Conservation (phyloP, 2,329 filamentous ascomycete genomes). For the Sporothrix protearum region DNA sequence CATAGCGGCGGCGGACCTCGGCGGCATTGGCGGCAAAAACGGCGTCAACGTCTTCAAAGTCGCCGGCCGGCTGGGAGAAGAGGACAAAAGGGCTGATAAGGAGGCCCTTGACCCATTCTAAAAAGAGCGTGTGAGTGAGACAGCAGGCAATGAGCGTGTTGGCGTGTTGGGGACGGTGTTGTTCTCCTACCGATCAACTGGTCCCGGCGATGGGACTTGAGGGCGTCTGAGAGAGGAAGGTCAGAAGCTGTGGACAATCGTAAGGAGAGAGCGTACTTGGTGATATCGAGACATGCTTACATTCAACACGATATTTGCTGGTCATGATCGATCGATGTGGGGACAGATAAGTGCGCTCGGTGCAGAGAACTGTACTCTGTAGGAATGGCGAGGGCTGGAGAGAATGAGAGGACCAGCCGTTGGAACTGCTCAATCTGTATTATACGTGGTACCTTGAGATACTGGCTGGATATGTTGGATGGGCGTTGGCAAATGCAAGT, state of each 20-base stretch:
- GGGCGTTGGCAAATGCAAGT: constrained; percentile 1
- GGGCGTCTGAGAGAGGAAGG: constrained; percentile 46
- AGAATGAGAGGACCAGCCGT: background rate
- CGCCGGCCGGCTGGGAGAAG: constrained; percentile 87
- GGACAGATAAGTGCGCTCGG: background rate
- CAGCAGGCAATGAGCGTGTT: background rate
- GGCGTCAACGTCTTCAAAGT: constrained; percentile 67
- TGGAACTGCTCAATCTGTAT: background rate
- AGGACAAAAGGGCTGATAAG: constrained; percentile 94
- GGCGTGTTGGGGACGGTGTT: background rate
- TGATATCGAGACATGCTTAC: constrained; percentile 46
- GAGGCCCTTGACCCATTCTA: constrained; percentile 95
- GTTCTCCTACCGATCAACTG: constrained; percentile 60
- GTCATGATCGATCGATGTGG: constrained; percentile 51
- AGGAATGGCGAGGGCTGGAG: background rate
- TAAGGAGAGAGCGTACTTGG: background rate
- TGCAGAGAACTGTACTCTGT: background rate
- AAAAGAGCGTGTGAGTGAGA: background rate
- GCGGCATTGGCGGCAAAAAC: constrained; percentile 69
- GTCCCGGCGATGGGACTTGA: constrained; percentile 83
- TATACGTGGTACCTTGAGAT: too few species aligned
- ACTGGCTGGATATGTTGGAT: background rate
- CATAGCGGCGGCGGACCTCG: constrained; percentile 81
- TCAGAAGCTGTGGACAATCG: background rate
- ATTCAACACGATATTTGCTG: constrained; percentile 68